Conservation (phyloP, 805 yeast genomes). For the Barnettozyma botsteinii region DNA sequence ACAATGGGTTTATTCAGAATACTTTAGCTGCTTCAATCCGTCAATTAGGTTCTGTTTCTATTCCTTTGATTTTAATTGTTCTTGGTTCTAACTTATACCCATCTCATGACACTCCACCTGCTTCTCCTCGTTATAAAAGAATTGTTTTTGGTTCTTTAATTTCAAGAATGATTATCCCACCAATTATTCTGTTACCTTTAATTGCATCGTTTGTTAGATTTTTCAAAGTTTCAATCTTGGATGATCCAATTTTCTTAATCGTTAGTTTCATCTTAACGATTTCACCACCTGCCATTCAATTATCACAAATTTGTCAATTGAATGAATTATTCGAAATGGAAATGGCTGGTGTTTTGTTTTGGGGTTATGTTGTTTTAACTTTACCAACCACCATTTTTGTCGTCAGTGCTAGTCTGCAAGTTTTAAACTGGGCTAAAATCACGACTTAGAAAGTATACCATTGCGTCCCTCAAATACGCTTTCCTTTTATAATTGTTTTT, state of each 20-base stretch:
- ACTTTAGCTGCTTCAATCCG: slow-evolving; percentile 59
- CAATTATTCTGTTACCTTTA: slow-evolving; percentile 59
- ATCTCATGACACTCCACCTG: slow-evolving; percentile 58
- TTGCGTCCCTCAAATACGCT: too few species aligned
- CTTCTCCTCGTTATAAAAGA: slow-evolving; percentile 54
- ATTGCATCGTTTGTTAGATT: slow-evolving; percentile 60
- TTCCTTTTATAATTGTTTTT: too few species aligned
- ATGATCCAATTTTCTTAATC: slow-evolving; percentile 75
- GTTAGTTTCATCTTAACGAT: slow-evolving; percentile 71
- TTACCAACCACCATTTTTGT: slow-evolving; percentile 70
- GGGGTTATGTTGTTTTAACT: slow-evolving; percentile 76
- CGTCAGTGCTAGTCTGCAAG: slow-evolving; percentile 58
- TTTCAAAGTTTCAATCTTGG: slow-evolving; percentile 60
- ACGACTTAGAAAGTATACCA: too few species aligned
- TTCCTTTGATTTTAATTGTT: slow-evolving; percentile 70
- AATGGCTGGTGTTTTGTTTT: slow-evolving; percentile 76
- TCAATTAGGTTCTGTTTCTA: slow-evolving; percentile 68
- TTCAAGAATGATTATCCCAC: slow-evolving; percentile 76
- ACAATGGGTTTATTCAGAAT: slow-evolving; percentile 56
- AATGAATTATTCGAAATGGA: slow-evolving; percentile 72
- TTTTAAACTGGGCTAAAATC: slow-evolving; percentile 31
- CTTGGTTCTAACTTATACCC: slow-evolving; percentile 77
- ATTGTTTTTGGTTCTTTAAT: slow-evolving; percentile 63
- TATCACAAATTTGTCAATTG: slow-evolving; percentile 74
- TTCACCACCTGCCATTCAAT: slow-evolving; percentile 80